Conservation (phyloP, 2,329 filamentous ascomycete genomes). For the Aspergillus terreus region DNA sequence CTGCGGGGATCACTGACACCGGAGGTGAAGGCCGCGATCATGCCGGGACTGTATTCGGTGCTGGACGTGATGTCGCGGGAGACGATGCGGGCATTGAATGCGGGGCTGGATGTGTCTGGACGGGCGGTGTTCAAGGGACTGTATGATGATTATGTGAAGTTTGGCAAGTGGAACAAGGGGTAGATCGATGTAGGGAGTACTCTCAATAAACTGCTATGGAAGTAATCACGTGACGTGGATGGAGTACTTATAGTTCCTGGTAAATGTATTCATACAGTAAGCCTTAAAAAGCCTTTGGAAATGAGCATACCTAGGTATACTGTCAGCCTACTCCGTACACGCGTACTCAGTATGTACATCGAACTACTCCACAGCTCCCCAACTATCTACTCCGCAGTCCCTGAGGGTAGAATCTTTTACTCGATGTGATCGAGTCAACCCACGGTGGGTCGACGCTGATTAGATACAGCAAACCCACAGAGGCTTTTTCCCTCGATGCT, state of each 20-base stretch:
- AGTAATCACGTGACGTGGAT: background rate
- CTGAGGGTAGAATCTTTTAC: conserved; percentile 20
- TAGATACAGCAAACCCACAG: conserved; percentile 21
- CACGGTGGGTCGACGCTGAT: conserved; percentile 5
- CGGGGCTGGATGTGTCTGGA: conserved; percentile 49
- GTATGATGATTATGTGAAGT: conserved; percentile 50
- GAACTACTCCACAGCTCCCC: no score
- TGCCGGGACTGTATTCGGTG: conserved; percentile 51
- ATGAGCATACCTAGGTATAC: no score
- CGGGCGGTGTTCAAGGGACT: conserved; percentile 51
- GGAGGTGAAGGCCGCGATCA: conserved; percentile 50
- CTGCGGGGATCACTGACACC: conserved; percentile 49
- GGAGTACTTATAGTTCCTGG: no score
- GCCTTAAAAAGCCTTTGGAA: no score
- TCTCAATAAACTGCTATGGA: no score
- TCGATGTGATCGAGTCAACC: conserved; percentile 36
- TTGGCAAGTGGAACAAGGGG: conserved; percentile 47
- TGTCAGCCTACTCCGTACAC: no score
- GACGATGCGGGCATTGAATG: conserved; percentile 49
- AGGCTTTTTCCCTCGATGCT: background rate
- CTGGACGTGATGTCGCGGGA: conserved; percentile 51
- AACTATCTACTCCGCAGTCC: no score
- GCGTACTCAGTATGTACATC: no score
- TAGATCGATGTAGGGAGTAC: conserved; percentile 16
- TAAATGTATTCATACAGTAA: no score